Base-by-base conservation (phyloP, 371 early-diverging fungal species). In the Mucor saturninus region DNA sequence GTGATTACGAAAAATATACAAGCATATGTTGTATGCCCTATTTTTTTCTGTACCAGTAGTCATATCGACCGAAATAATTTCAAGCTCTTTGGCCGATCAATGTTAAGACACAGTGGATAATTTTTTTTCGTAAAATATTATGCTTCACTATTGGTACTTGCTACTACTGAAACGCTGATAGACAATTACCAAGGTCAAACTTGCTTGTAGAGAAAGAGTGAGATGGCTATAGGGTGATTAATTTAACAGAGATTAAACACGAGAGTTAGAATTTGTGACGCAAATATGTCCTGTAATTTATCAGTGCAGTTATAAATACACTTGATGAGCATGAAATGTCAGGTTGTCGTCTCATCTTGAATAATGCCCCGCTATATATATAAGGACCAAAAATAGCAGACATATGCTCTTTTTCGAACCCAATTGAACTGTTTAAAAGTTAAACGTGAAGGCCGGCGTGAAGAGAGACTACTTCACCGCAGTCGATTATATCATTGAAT, bases 261-360 rank as follows among this genome's bases (percentile, higher is more conserved):
- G 45, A 54, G 54, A 54, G 37, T 61, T 61, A 45, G 61, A 42
- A 61, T 21, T 21, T 52, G 54, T 45, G 45, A 61, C 21, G 61
- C 61, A 54, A 61, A 42, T 39, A 53, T 53, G 54, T 40, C 43
- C 61, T 61, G 61, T 43, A 61, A 61, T 61, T 50, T 49, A 59
- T 59, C 59, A 59, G 42, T 59, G 51, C 29, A 4, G 39, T 30
- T 57, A 57, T 57, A 35, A 48, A 59, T 59, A 39, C 38, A 21
- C 35, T 49, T 55, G 56, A 55, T 55, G 55, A 62, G 48, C 55
- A 62, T 62, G 56, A 62, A 62, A 62, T 55, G 39, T 55, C 62
- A 62, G 50, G 56, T 39, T 62, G 62, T 55, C 62, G 38, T 49
- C 31, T 55, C 62, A 55, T 55, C 49, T 55, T 54, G 40, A 55